A percentile compares a stretch with the other conserved stretches of the same genome.
These are phyloP conservation scores for Immersiella caudata DNA, from an alignment of 495 filamentous ascomycete species.

Conservation along the genomic window DNA sequence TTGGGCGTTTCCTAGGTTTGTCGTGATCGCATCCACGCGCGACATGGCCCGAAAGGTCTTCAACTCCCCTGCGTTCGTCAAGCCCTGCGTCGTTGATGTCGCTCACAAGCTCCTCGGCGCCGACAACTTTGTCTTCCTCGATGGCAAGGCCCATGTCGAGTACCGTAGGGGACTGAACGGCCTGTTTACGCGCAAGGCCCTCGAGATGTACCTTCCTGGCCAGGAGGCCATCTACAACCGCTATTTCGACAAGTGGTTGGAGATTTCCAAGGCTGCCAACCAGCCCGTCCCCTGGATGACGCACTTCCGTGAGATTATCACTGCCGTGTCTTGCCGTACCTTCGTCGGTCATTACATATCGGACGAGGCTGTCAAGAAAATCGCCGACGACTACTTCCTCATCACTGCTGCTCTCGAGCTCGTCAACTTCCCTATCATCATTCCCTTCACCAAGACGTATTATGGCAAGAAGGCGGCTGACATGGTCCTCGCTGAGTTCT, in stretches of 20 bases:
- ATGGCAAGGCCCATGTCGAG: slow-evolving; percentile 92
- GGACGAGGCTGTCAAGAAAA: slow-evolving; percentile 88
- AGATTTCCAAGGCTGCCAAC: slow-evolving; percentile 69
- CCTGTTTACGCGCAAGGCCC: slow-evolving; percentile 88
- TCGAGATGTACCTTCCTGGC: slow-evolving; percentile 86
- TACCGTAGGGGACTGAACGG: slow-evolving; percentile 96
- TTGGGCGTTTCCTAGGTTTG: slow-evolving; percentile 64
- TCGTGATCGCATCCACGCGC: slow-evolving; percentile 93
- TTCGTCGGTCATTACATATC: slow-evolving; percentile 96
- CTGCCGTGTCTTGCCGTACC: slow-evolving; percentile 89
- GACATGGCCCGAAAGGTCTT: slow-evolving; percentile 97
- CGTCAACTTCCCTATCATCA: slow-evolving; percentile 97
- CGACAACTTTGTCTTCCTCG: slow-evolving; percentile 96
- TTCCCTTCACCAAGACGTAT: slow-evolving; percentile 95
- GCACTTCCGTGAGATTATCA: slow-evolving; percentile 94
- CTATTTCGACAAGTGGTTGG: slow-evolving; percentile 79
- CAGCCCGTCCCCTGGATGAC: slow-evolving; percentile 86
- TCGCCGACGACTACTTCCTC: slow-evolving; percentile 94
- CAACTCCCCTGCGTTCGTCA: slow-evolving; percentile 90
- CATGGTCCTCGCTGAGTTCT: slow-evolving; percentile 87
- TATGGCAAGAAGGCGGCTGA: slow-evolving; percentile 95
- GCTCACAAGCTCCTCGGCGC: slow-evolving; percentile 92
- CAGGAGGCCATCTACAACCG: slow-evolving; percentile 89
- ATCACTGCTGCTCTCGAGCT: slow-evolving; percentile 95
- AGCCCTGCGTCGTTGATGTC: slow-evolving; percentile 95